A percentile compares a stretch with the other conserved stretches of the same genome.
Evolutionary conservation across 2,329 filamentous ascomycete genomes (phyloP).

Genomic region (Geoglossum cookeanum): DNA sequence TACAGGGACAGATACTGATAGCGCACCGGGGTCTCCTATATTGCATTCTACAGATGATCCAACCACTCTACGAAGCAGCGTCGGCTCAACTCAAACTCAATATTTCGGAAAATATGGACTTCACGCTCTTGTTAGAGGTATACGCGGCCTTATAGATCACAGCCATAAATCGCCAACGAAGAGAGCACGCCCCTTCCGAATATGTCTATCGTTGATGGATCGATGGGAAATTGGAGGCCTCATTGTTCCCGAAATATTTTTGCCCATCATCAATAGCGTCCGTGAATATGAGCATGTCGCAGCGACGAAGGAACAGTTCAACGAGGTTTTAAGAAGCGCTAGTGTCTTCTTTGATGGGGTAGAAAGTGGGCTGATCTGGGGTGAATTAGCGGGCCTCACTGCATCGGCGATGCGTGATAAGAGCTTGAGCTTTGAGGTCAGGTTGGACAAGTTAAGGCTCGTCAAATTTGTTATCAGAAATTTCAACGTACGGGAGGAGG

Average conservation of each 20-base stretch:
- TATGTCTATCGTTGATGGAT: constrained; percentile 93
- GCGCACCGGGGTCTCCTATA: constrained; percentile 12
- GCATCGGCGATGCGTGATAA: constrained; percentile 31
- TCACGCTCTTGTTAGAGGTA: constrained; percentile 49
- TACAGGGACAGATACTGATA: constrained; percentile 18
- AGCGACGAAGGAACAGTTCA: constrained; percentile 48
- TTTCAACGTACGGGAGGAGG: constrained; percentile 90
- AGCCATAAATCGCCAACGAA: constrained; percentile 38
- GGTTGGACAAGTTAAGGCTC: constrained; percentile 45
- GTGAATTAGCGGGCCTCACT: constrained; percentile 54
- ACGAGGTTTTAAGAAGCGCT: constrained; percentile 78
- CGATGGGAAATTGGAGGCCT: constrained; percentile 90
- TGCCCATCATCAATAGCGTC: constrained; percentile 68
- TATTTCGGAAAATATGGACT: constrained; percentile 76
- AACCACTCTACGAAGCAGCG: constrained; percentile 1
- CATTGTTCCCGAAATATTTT: constrained; percentile 73
- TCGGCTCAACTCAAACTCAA: constrained; percentile 24
- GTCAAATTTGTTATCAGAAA: constrained; percentile 66
- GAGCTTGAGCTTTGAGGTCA: constrained; percentile 27
- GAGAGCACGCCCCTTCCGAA: constrained; percentile 67
- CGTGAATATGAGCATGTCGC: constrained; percentile 50
- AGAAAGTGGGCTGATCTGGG: constrained; percentile 83
- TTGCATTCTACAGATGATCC: neutral
- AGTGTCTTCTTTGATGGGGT: constrained; percentile 96
- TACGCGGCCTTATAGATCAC: constrained; percentile 56